Base-by-base conservation (phyloP, 140 eudicot genomes). In the Anethum foeniculum region DNA sequence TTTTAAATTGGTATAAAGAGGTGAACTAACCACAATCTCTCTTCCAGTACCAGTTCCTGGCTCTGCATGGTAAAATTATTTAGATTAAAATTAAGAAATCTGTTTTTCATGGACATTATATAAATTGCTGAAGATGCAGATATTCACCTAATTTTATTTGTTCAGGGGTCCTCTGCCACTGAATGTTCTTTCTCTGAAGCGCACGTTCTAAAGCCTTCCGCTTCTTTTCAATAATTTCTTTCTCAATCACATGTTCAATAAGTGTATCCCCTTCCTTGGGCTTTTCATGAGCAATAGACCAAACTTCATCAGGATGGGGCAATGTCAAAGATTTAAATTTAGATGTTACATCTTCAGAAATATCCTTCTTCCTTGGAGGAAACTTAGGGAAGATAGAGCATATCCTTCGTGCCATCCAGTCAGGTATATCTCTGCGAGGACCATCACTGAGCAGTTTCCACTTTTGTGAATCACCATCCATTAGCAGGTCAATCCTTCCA, bases 41-140 rank as follows among this genome's bases (percentile, higher is more conserved):
- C 85, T 87, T 73, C 93, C 93, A 4, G 93, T 89, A 51, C 93
- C 93, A 44, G 91, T 87, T 78, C 93, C 93, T 77, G 93, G 90
- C 80, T 89, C 93, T 89, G 90, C 81, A 78, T 69, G 28, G 34
- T 27, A 49, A 14, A 83, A 48, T 9, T 65, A 79, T 52, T 85
- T 44, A 78, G 30, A 76, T 81, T 51, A 77, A 58, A 23, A 48
- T 2, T 74, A 12, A 83, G 15, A n/a, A 12, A 44, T 41, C 77
- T 28, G 32, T 47, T 39, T 54, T 77, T 54, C 76, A 34, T 60
- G 78, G 39, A 28, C 69, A 68, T n/a, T 39, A 39, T 39, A 11
- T 15, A 8, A 21, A 39, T 36, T 49, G 77, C 76, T 75, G 67
- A 58, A 78, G 44, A 43, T 15, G 48, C 28, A 83, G 32, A 72